Percentiles rank a stretch among this genome's conserved stretches.
Evolutionary conservation across 1,284 basidiomycete species (phyloP).

Genomic region (Macrocystidia cucumis): DNA sequence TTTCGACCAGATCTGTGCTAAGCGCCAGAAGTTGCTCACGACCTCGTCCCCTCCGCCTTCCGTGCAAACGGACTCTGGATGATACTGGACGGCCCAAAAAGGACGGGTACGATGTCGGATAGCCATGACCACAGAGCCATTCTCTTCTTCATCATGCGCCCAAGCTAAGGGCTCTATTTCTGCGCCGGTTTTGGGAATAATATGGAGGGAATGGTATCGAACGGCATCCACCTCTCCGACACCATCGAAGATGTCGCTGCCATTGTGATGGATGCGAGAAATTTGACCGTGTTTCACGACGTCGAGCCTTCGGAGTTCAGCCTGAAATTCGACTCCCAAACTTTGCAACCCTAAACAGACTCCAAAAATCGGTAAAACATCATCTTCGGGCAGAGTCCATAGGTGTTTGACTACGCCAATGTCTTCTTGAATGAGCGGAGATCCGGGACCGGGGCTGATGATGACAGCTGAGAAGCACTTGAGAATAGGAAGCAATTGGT

Average conservation of each 20-base stretch:
- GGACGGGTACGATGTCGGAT: conserved; percentile 59
- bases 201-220: conserved; percentile 79
- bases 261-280: conserved; percentile 53
- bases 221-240: conserved; percentile 64
- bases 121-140: conserved; percentile 66
- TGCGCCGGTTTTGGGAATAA: conserved; percentile 33
- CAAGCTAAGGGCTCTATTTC: conserved; percentile 59
- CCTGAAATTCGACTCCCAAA: conserved; percentile 75
- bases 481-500: conserved; percentile 44
- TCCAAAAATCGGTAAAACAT: conserved; percentile 71
- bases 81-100: conserved; percentile 94
- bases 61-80: conserved; percentile 81
- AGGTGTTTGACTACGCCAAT: conserved; percentile 61
- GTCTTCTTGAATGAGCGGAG: conserved; percentile 55
- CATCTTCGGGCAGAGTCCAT: conserved; percentile 48
- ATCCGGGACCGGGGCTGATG: conserved; percentile 77
- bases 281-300: conserved; percentile 82
- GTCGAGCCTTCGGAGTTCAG: conserved; percentile 37
- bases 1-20: conserved; percentile 49
- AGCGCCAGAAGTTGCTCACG: conserved; percentile 64
- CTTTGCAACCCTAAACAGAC: conserved; percentile 94
- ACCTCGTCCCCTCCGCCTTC: conserved; percentile 54
- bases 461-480: conserved; percentile 59
- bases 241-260: conserved; percentile 54
- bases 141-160: conserved; percentile 53